A percentile compares a stretch with the other conserved stretches of the same genome.
These are phyloP conservation scores for Helotiales sp. DNA, from an alignment of 2,329 filamentous ascomycete genomes.

Conservation along the genomic window DNA sequence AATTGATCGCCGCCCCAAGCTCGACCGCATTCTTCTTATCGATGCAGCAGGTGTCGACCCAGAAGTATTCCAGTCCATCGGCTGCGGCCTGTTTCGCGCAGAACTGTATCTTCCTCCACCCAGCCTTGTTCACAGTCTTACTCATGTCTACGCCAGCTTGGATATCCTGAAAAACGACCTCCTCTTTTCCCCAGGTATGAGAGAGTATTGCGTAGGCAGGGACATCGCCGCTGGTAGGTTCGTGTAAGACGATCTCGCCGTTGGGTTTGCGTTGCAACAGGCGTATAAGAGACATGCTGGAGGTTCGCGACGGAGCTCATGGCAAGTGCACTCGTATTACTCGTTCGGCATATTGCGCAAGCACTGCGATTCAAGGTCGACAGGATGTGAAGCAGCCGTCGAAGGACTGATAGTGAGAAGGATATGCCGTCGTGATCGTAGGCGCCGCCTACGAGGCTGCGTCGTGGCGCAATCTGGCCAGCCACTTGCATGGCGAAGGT, in stretches of 20 bases:
- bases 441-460: slow-evolving; percentile 22
- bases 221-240: slow-evolving; percentile 19
- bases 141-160: slow-evolving; percentile 11
- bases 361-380: slow-evolving; percentile 21
- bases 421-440: slow-evolving; percentile 19
- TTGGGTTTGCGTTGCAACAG: slow-evolving; percentile 27
- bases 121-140: slow-evolving; percentile 21
- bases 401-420: slow-evolving; percentile 20
- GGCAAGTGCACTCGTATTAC: slow-evolving; percentile 20
- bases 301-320: slow-evolving; percentile 20
- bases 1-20: slow-evolving; percentile 19
- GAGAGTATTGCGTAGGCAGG: slow-evolving; percentile 26
- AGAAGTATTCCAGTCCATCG: slow-evolving; percentile 23
- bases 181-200: slow-evolving; percentile 23
- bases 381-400: slow-evolving; percentile 3
- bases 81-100: slow-evolving; percentile 19
- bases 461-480: slow-evolving; percentile 17
- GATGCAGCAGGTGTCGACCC: slow-evolving; percentile 25
- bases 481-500: slow-evolving; percentile 20
- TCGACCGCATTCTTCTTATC: slow-evolving; percentile 20
- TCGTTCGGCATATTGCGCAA: slow-evolving; percentile 16
- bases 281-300: slow-evolving; percentile 24
- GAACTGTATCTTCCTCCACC: slow-evolving; percentile 23
- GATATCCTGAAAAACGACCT: slow-evolving; percentile 20
- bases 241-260: slow-evolving; percentile 28